These are phyloP conservation scores for Smallanthus sonchifolius DNA, from an alignment of 129 eudicot species.

Conservation along the genomic window DNA sequence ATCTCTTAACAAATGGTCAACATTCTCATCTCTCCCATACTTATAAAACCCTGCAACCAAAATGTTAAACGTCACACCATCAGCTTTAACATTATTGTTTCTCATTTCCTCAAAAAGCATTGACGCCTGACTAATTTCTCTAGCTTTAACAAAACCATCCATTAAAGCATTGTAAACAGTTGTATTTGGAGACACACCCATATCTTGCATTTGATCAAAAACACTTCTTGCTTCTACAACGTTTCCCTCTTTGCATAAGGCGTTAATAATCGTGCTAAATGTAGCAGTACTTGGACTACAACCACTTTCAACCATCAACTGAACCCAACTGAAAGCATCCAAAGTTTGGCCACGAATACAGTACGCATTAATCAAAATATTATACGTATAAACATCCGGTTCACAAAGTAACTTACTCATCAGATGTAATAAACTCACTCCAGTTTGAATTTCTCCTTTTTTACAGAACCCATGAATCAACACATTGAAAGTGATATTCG, in stretches of 20 bases:
- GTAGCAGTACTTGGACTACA: constrained; percentile 61
- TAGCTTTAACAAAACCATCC: constrained; percentile 83
- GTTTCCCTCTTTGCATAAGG: constrained; percentile 77
- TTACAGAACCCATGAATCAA: constrained; percentile 81
- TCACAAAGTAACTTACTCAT: constrained; percentile 69
- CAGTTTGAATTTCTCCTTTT: constrained; percentile 46
- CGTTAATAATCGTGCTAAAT: constrained; percentile 54
- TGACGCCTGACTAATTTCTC: constrained; percentile 57
- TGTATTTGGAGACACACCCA: constrained; percentile 51
- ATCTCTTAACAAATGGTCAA: constrained; percentile 38
- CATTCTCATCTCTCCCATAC: constrained; percentile 61
- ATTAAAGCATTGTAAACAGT: constrained; percentile 60
- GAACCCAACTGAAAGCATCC: constrained; percentile 55
- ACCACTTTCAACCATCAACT: constrained; percentile 62
- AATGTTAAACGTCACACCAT: constrained; percentile 79
- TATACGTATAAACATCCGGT: constrained; percentile 65
- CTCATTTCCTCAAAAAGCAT: constrained; percentile 74
- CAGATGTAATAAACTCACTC: constrained; percentile 58
- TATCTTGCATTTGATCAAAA: constrained; percentile 50
- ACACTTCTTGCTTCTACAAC: constrained; percentile 55
- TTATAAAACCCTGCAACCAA: constrained; percentile 71
- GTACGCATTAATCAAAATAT: constrained; percentile 70
- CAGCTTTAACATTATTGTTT: constrained; percentile 54
- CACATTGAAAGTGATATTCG: constrained; percentile 46
- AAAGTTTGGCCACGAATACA: constrained; percentile 63